phyloP scores from a whole-genome alignment of 108 stramenopile genomes.

The Tribonema minus region DNA sequence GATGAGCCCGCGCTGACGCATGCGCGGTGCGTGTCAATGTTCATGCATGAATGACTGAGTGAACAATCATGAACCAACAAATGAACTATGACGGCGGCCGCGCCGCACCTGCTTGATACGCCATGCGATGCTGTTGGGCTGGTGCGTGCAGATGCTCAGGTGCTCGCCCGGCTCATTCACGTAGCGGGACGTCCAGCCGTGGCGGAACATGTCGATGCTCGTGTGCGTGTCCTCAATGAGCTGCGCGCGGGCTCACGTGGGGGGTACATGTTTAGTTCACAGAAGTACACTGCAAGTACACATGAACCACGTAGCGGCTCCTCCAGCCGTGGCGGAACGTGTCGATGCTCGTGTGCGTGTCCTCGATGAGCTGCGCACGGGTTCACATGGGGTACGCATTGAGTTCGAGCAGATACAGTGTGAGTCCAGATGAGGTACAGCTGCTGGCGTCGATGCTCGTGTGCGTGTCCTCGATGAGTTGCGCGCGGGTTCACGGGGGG shows the following conservation, averaged over 20 bases:
- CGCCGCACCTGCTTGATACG: constrained; percentile 44
- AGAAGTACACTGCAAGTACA: no score
- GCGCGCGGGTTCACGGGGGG: no score
- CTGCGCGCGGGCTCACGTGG: no score
- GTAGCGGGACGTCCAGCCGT: constrained; percentile 28
- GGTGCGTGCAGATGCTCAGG: constrained; percentile 20
- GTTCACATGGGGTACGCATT: no score
- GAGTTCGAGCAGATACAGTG: no score
- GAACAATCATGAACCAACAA: no score
- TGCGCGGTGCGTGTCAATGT: no score
- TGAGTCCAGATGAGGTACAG: no score
- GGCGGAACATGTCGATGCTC: constrained; percentile 32
- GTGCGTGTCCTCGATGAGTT: constrained; percentile 46
- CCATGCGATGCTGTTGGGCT: constrained; percentile 17
- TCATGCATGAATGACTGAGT: no score
- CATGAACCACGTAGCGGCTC: constrained; percentile 10
- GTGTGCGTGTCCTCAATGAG: constrained; percentile 49
- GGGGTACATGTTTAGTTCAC: no score
- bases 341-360: constrained; percentile 41
- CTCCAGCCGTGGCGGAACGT: constrained; percentile 37
- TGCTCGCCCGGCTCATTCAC: constrained; percentile 26
- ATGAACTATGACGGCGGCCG: no score
- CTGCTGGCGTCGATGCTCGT: constrained; percentile 31
- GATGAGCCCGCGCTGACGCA: no score
- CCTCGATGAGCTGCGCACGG: constrained; percentile 41